Evolutionary conservation across 441 rosid genomes (phyloP), one percentile per base, ranked within the genome.

Genomic region (Populus hybrid): DNA sequence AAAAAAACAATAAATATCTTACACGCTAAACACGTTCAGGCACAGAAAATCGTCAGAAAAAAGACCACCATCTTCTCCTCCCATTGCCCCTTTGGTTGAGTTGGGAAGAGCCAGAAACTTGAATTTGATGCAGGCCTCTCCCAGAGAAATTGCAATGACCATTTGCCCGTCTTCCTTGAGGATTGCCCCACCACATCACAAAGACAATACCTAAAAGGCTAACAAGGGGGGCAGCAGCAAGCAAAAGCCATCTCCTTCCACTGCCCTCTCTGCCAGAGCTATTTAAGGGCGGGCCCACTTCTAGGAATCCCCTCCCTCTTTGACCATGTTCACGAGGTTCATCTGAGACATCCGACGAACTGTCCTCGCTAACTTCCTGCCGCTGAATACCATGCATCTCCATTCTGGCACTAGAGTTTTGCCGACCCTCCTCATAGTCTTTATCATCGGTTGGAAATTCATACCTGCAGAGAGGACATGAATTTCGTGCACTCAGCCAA

Each of bases 391-490:
- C 88, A 21, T 40, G 82, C 23, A 71, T 76, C 70, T 70, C 81
- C 74, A 78, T 36, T 74, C 86, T 81, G 59, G 34, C 21, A 67
- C 67, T 50, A 38, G 66, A 80, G 80, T 78, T 76, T 76, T 50
- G 89, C 88, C 90, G 92, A 77, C 88, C 80, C 73, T 88, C 95
- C 84, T 93, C 97, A 50, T 95, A 93, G 50, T 95, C 97, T 72
- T 77, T 83, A 81, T 93, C 97, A 76, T 92, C 99, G 26, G 95
- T 95, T 38, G 98, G 99, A 73, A 93, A 93, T 84, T 93, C 98
- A 75, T 85, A 92, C 42, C 98, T 93, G 69, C 99, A 95, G 24
- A 93, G 91, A 36, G 99, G 99, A 77, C 99, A 95, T 32, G 99
- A 90, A 84, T 95, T 95, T 66, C 94, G 89, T 42, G 97, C 75